Conservation (phyloP, 2,329 filamentous ascomycete species). For the Seiridium unicorne region DNA sequence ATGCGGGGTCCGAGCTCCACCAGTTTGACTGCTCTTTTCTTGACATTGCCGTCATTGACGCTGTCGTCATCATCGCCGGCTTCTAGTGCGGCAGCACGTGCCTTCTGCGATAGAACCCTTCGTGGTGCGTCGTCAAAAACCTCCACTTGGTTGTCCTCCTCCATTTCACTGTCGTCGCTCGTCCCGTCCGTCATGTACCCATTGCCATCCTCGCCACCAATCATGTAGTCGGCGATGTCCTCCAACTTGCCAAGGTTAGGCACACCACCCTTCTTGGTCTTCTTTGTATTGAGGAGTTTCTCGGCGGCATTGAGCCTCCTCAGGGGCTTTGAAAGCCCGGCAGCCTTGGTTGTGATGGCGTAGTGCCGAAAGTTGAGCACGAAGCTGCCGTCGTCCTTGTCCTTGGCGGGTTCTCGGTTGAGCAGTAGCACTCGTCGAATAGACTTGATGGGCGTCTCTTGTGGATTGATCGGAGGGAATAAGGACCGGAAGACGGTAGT, state of each 20-base stretch:
- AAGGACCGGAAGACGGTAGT: constrained; percentile 95
- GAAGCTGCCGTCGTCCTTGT: constrained; percentile 65
- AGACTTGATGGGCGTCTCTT: constrained; percentile 83
- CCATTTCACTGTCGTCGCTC: constrained; percentile 87
- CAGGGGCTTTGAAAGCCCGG: constrained; percentile 80
- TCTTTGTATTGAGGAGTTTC: constrained; percentile 63
- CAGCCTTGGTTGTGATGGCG: constrained; percentile 86
- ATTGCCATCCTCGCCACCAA: constrained; percentile 72
- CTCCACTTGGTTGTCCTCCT: constrained; percentile 95
- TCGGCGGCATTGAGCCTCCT: constrained; percentile 83
- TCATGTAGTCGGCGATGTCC: constrained; percentile 92
- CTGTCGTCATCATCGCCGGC: constrained; percentile 42
- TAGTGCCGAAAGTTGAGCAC: constrained; percentile 89
- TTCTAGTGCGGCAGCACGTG: constrained; percentile 46
- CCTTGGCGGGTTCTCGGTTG: constrained; percentile 65
- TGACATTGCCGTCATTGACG: constrained; percentile 54
- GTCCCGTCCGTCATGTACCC: constrained; percentile 85
- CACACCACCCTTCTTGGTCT: constrained; percentile 66
- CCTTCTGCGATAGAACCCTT: constrained; percentile 54
- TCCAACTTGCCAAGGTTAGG: constrained; percentile 89
- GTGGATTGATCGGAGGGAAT: constrained; percentile 93
- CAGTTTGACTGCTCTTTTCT: constrained; percentile 86
- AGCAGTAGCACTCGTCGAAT: constrained; percentile 88
- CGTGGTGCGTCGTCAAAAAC: constrained; percentile 65
- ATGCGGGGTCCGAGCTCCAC: constrained; percentile 90